Conservation (phyloP, 495 filamentous ascomycete species). For the Aspergillus hancockii region DNA sequence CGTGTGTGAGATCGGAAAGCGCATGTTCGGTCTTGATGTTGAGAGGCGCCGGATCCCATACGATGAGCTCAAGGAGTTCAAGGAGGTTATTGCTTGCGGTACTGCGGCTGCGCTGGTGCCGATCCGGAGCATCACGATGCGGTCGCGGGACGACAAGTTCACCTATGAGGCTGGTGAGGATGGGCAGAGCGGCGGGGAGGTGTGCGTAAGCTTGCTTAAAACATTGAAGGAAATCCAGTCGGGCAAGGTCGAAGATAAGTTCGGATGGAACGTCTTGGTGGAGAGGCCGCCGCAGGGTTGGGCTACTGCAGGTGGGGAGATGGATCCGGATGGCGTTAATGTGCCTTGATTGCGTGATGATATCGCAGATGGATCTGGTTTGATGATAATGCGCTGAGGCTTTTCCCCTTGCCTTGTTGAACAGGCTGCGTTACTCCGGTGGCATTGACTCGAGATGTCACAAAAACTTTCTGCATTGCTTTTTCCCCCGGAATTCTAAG, state of each 20-base stretch:
- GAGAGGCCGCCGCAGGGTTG: conserved; percentile 36
- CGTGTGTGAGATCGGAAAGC: conserved; percentile 64
- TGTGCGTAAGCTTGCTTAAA: conserved; percentile 67
- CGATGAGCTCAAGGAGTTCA: conserved; percentile 73
- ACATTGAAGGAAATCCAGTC: conserved; percentile 82
- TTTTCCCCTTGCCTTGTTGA: not conserved
- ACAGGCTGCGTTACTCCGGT: not conserved
- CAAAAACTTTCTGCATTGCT: not conserved
- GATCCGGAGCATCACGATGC: conserved; percentile 81
- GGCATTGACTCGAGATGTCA: not conserved
- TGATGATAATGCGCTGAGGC: too few relatives aligned
- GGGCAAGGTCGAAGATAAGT: conserved; percentile 72
- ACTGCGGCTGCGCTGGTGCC: conserved; percentile 92
- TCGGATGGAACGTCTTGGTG: conserved; percentile 65
- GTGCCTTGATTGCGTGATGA: conserved; percentile 22
- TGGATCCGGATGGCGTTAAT: conserved; percentile 29
- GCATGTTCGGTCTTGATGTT: conserved; percentile 64
- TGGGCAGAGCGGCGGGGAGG: conserved; percentile 72
- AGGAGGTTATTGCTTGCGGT: conserved; percentile 87
- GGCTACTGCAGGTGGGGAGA: conserved; percentile 25
- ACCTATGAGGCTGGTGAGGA: conserved; percentile 58
- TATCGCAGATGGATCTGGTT: too few relatives aligned
- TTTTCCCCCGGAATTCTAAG: not conserved
- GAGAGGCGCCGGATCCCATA: conserved; percentile 71
- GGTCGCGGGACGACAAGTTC: conserved; percentile 64